Evolutionary conservation across 2,329 filamentous ascomycete genomes (phyloP).

Genomic region (Talaromyces sp.): DNA sequence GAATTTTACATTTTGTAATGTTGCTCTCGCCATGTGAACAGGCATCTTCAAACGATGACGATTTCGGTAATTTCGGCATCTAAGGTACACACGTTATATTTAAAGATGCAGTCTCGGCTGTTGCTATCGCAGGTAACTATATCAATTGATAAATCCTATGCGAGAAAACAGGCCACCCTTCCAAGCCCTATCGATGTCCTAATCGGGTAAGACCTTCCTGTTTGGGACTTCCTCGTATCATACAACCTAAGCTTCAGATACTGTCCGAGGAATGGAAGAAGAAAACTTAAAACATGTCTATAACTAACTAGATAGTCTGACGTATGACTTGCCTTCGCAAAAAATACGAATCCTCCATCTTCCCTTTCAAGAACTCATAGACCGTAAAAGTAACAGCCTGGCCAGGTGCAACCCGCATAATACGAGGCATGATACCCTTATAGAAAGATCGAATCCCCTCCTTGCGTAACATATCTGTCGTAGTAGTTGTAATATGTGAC

Average conservation of each 20-base stretch:
- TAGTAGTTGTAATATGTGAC: conserved; percentile 73
- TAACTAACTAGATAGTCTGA: background rate
- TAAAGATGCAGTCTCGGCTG: too few relatives aligned
- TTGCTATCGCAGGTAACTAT: background rate
- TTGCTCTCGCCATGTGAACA: too few relatives aligned
- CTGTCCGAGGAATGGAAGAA: background rate
- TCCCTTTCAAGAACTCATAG: conserved; percentile 73
- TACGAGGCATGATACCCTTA: conserved; percentile 94
- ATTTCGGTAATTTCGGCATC: too few relatives aligned
- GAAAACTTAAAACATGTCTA: background rate
- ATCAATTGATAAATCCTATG: background rate
- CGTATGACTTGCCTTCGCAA: background rate
- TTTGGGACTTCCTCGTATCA: background rate
- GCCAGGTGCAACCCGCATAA: conserved; percentile 95
- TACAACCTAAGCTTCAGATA: background rate
- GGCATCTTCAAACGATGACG: too few relatives aligned
- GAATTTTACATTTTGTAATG: too few relatives aligned
- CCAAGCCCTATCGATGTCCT: background rate
- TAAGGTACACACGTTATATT: too few relatives aligned
- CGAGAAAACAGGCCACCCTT: background rate
- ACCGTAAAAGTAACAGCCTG: conserved; percentile 78
- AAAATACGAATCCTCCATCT: conserved; percentile 48
- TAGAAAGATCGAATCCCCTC: conserved; percentile 95
- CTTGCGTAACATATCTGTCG: conserved; percentile 83
- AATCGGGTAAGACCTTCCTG: background rate